Evolutionary conservation across 306 rosid species (phyloP).

Genomic region (Argentina anserina): DNA sequence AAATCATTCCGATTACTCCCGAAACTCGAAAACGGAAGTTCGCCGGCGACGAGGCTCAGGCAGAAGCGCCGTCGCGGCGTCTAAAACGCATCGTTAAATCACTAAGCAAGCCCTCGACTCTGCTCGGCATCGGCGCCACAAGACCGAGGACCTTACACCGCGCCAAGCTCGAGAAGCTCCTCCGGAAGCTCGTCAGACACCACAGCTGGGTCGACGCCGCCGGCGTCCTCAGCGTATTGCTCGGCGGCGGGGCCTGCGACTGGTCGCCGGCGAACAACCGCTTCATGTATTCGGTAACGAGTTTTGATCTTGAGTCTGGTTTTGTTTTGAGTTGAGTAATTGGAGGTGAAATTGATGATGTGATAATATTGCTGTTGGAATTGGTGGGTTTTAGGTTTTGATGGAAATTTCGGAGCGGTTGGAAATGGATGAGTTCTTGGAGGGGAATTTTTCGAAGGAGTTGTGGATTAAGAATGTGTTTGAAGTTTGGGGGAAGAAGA

Average conservation of each 20-base stretch:
- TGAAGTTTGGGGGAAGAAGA: slow-evolving; percentile 64
- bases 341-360: background rate
- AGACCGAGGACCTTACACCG: slow-evolving; percentile 48
- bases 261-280: slow-evolving; percentile 42
- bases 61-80: slow-evolving; percentile 18
- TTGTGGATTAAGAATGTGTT: slow-evolving; percentile 43
- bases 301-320: background rate
- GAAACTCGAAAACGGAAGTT: slow-evolving; percentile 42
- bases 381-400: slow-evolving; percentile 40
- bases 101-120: slow-evolving; percentile 56
- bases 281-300: slow-evolving; percentile 57
- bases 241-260: slow-evolving; percentile 48
- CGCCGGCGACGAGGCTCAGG: background rate
- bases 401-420: slow-evolving; percentile 54
- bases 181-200: slow-evolving; percentile 40
- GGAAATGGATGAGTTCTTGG: slow-evolving; percentile 28
- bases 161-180: slow-evolving; percentile 28
- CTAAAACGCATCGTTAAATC: slow-evolving; percentile 37
- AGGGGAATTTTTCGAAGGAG: slow-evolving; percentile 11
- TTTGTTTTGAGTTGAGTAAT: slow-evolving; percentile 4
- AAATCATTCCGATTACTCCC: background rate
- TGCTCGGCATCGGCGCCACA: slow-evolving; percentile 38
- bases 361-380: background rate
- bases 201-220: slow-evolving; percentile 61
- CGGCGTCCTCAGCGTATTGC: slow-evolving; percentile 57